Conservation (phyloP, 352 stramenopile species). For the Saprolegnia diclina region DNA sequence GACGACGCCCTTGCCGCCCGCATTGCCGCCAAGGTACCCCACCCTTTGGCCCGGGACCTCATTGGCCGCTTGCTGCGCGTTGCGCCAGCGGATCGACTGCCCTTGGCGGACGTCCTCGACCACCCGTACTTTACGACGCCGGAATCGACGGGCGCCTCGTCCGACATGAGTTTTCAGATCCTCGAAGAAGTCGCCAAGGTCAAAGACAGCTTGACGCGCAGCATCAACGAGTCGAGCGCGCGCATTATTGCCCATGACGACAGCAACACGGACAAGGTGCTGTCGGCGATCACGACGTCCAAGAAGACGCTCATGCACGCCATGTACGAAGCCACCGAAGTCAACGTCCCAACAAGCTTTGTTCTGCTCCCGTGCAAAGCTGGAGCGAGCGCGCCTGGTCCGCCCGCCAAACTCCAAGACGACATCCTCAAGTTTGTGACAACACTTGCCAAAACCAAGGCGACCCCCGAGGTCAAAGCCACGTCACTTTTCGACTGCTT, state of each 20-base stretch:
- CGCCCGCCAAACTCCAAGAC: not conserved
- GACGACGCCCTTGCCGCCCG: slow-evolving; percentile 13
- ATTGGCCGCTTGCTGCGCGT: slow-evolving; percentile 23
- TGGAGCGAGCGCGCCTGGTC: too few species aligned
- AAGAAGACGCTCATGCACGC: slow-evolving; percentile 6
- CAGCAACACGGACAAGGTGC: not conserved
- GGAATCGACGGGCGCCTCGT: not conserved
- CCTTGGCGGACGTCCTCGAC: slow-evolving; percentile 8
- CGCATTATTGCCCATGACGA: not conserved
- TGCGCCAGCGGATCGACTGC: slow-evolving; percentile 15
- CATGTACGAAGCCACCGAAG: slow-evolving; percentile 22
- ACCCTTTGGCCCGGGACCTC: slow-evolving; percentile 26
- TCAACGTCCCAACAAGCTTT: slow-evolving; percentile 14
- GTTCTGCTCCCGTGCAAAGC: slow-evolving; percentile 1
- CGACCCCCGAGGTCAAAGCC: not conserved
- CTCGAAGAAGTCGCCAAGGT: not conserved
- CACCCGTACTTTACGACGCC: slow-evolving; percentile 26
- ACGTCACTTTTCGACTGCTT: not conserved
- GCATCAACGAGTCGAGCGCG: not conserved
- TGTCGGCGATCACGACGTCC: not conserved
- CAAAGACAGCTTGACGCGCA: not conserved
- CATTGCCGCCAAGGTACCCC: slow-evolving; percentile 21
- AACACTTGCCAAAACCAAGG: not conserved
- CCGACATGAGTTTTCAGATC: not conserved
- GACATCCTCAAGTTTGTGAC: not conserved